These are phyloP conservation scores for Salix purpurea DNA, from an alignment of 345 rosid species.

Conservation along the genomic window DNA sequence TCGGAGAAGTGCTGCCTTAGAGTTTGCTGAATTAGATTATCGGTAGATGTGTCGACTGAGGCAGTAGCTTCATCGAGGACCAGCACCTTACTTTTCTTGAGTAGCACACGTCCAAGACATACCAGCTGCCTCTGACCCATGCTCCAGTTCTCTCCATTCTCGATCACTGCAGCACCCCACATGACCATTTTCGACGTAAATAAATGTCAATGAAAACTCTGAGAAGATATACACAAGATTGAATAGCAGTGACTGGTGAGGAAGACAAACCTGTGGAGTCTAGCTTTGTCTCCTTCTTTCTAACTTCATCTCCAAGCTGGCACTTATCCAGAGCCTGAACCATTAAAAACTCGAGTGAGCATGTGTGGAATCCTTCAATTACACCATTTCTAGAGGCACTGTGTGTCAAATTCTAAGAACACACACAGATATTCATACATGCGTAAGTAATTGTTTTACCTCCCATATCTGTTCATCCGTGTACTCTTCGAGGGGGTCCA, in stretches of 20 bases:
- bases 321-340: constrained; percentile 48
- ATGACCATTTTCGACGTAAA: not conserved
- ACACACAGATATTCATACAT: not conserved
- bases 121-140: constrained; percentile 89
- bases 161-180: constrained; percentile 42
- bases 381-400: not conserved
- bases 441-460: constrained; percentile 30
- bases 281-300: too few species aligned
- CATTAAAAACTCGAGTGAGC: constrained; percentile 2
- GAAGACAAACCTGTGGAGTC: too few species aligned
- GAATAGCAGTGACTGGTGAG: too few species aligned
- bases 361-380: not conserved
- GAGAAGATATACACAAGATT: not conserved
- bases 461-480: constrained; percentile 84
- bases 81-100: constrained; percentile 71
- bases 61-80: constrained; percentile 92
- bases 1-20: constrained; percentile 59
- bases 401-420: not conserved
- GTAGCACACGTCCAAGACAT: constrained; percentile 78
- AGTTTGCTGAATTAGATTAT: constrained; percentile 71
- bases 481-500: constrained; percentile 89
- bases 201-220: too few species aligned
- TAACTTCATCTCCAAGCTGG: too few species aligned
- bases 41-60: constrained; percentile 83
- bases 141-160: constrained; percentile 96